Base-by-base conservation (phyloP, 2,329 filamentous ascomycete species). In the Cladophialophora psammophila region DNA sequence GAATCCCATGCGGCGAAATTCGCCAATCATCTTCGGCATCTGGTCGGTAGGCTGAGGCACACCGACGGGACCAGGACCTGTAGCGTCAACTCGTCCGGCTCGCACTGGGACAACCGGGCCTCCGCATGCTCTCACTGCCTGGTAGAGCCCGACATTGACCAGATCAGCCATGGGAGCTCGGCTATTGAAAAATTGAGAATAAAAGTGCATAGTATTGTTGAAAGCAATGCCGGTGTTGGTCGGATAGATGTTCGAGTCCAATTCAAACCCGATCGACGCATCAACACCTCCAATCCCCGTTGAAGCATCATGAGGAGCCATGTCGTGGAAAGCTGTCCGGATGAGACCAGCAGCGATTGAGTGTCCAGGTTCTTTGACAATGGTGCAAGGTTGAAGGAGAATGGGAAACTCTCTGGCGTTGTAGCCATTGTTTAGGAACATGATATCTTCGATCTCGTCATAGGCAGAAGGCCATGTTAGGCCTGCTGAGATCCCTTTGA, bases 361-460 rank as follows among this genome's bases (percentile, higher is more conserved):
- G 20, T 66, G 63, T 1, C 69, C 69, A 2, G 61, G 64, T 6
- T 50, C 50, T 35, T 50, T 42, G 12, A 48, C 52, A 31, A 64
- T 63, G 20, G 80, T 80, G 76, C 87, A 89, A 5, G 87, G 87
- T 38, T 81, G 85, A 63, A 90, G 83, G 13, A 82, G 82, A 60
- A 83, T 82, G 54, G 85, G 82, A 74, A 90, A 88, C 48, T 84
- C 81, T 68, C 86, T 81, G 36, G 83, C 80, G 54, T 81, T 79
- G 72, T 87, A 85, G 2, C 85, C 86, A 38, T 80, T 78, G 60
- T 85, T 83, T 71, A 89, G 84, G 73, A 84, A 87, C 80, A 89
- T 86, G 70, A 89, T 84, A 75, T 88, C 87, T 76, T 90, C 87
- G 66, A 90, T 78, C 74, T 89, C 87, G 72, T 90, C 87, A 18